phyloP scores from a whole-genome alignment of 1,139 yeast species.

The Suhomyces choctaworum region DNA sequence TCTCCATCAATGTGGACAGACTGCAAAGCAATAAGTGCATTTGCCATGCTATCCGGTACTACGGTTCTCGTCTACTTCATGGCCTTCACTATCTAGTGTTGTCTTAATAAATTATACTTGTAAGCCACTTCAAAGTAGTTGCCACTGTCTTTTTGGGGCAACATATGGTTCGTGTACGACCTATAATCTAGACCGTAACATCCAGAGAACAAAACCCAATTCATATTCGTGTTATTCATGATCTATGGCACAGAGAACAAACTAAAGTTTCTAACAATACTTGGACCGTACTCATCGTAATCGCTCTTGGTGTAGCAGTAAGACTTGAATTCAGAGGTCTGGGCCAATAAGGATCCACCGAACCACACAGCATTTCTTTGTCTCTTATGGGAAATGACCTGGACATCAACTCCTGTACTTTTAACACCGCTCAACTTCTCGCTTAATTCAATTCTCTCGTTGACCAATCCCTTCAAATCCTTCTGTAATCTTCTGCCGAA shows the following conservation, averaged over 20 bases:
- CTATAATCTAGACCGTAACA: no score
- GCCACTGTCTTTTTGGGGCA: no score
- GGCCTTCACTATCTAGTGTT: no score
- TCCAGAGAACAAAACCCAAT: no score
- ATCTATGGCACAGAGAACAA: constrained; percentile 81
- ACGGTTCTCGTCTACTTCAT: no score
- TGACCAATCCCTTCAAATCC: constrained; percentile 84
- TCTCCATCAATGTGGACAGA: no score
- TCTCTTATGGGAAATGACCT: constrained; percentile 94
- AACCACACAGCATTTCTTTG: constrained; percentile 99
- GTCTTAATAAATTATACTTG: no score
- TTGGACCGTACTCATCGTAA: constrained; percentile 97
- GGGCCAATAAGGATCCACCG: constrained; percentile 96
- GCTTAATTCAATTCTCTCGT: constrained; percentile 80
- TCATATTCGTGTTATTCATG: background rate
- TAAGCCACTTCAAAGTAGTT: no score
- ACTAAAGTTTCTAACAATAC: constrained; percentile 94
- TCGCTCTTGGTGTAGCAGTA: constrained; percentile 97
- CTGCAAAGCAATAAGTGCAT: no score
- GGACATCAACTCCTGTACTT: constrained; percentile 94
- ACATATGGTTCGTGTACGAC: no score
- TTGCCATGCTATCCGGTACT: no score
- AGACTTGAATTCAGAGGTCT: constrained; percentile 93
- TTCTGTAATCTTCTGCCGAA: constrained; percentile 97
- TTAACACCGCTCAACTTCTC: constrained; percentile 80